These are phyloP conservation scores for Ogataea methylovora DNA, from an alignment of 805 yeast genomes.

Conservation along the genomic window DNA sequence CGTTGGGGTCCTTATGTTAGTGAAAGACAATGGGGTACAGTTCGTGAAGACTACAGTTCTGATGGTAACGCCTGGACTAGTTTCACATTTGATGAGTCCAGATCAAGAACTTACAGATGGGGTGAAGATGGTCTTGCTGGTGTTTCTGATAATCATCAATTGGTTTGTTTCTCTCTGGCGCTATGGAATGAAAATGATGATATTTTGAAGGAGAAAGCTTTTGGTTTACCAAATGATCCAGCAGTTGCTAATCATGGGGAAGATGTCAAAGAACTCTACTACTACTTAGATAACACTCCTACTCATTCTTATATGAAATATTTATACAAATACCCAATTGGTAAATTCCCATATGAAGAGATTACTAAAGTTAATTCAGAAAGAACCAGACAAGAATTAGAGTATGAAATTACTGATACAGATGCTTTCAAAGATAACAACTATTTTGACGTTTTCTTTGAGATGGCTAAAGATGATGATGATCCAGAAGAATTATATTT, in stretches of 20 bases:
- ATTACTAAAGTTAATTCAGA: conserved; percentile 59
- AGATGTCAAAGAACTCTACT: conserved; percentile 83
- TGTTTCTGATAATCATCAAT: conserved; percentile 75
- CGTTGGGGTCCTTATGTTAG: conserved; percentile 90
- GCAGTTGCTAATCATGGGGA: conserved; percentile 91
- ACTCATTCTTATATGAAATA: conserved; percentile 90
- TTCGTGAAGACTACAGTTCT: conserved; percentile 79
- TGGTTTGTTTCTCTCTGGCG: conserved; percentile 70
- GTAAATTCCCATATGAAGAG: conserved; percentile 73
- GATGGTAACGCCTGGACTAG: conserved; percentile 89
- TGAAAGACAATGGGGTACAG: conserved; percentile 85
- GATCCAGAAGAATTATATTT: conserved; percentile 76
- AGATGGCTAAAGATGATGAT: conserved; percentile 79
- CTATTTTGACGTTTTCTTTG: conserved; percentile 84
- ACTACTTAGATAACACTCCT: conserved; percentile 86
- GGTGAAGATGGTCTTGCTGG: conserved; percentile 96
- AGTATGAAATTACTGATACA: conserved; percentile 80
- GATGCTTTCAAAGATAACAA: conserved; percentile 61
- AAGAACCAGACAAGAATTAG: conserved; percentile 60
- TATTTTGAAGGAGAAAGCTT: conserved; percentile 76
- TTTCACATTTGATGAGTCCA: conserved; percentile 80
- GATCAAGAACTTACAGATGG: conserved; percentile 82
- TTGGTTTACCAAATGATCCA: conserved; percentile 78
- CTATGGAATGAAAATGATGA: conserved; percentile 89
- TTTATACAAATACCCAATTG: conserved; percentile 87